Evolutionary conservation across 345 rosid genomes (phyloP), one percentile per base, ranked within the genome.

Genomic region (Schrenkiella parvula): DNA sequence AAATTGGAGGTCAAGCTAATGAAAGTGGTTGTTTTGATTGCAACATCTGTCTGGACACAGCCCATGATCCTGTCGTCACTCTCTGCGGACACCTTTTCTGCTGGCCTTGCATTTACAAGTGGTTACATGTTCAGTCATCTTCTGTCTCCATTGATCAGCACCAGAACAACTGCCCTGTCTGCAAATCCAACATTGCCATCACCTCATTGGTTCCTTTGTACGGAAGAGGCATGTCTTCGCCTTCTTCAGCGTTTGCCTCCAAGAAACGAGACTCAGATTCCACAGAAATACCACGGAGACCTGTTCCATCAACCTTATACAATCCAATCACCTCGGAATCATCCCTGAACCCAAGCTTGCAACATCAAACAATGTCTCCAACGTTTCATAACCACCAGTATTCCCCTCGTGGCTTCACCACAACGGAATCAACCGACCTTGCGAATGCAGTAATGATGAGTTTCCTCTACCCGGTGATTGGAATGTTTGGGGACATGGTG

Each of bases 71-170:
- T 0, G 89, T 91, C 0, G 89, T 91, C 55, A 91, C 96, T 19
- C 91, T 86, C 52, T 89, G 97, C 28, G 97, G 97, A 37, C 97
- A 91, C 64, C 80, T 91, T 41, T 91, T 81, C 78, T 91, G 97
- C 78, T 91, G 96, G 97, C 86, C 93, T 15, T 91, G 97, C 81
- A 83, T 91, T 31, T 91, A 87, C 75, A 81, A 64, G 34, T 71
- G 76, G 80, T 52, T 65, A 23, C 66, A 77, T 32, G 75, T 76
- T 42, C 59, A 75, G 77, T 65, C 77, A 59, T 76, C 83, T 23
- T 75, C 89, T 1, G 72, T 84, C 32, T 63, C 85, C 9, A 68
- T 73, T 37, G 78, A 77, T 68, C 75, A 69, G 39, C 83, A 82
- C 14, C 87, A 77, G 17, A 73, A 56, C 60, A 84, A 77, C 47